A percentile compares a stretch with the other conserved stretches of the same genome.
phyloP scores from a whole-genome alignment of 495 filamentous ascomycete genomes.

The Penicillium subrubescens region DNA sequence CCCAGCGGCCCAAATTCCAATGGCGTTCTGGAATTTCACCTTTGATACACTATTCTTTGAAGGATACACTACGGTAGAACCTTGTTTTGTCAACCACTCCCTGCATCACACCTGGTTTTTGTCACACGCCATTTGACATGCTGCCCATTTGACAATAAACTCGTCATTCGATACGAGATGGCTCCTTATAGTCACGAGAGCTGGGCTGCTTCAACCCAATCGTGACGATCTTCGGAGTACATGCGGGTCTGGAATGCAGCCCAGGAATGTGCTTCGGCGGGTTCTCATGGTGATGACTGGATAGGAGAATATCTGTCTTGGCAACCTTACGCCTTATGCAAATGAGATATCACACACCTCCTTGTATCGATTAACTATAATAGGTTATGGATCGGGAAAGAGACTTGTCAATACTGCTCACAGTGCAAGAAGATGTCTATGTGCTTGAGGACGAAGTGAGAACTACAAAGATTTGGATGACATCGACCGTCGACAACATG shows the following conservation, averaged over 20 bases:
- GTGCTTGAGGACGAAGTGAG: neutral
- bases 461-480: neutral
- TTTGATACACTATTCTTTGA: neutral
- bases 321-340: slow-evolving; percentile 11
- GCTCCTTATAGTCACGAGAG: neutral
- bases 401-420: neutral
- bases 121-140: neutral
- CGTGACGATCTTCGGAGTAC: slow-evolving; percentile 11
- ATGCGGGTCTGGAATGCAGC: slow-evolving; percentile 17
- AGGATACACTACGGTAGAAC: neutral
- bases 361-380: neutral
- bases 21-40: slow-evolving; percentile 6
- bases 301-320: slow-evolving; percentile 14
- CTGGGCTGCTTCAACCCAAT: neutral
- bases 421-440: neutral
- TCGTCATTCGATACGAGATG: neutral
- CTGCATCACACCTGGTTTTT: neutral
- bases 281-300: slow-evolving; percentile 31
- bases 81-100: neutral
- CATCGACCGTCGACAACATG: neutral
- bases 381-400: neutral
- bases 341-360: neutral
- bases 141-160: neutral
- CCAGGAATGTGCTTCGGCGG: slow-evolving; percentile 30
- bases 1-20: slow-evolving; percentile 18